A percentile compares a stretch with the other conserved stretches of the same genome.
These are phyloP conservation scores for Steccherinum ochraceum DNA, from an alignment of 768 basidiomycete species.

Conservation along the genomic window DNA sequence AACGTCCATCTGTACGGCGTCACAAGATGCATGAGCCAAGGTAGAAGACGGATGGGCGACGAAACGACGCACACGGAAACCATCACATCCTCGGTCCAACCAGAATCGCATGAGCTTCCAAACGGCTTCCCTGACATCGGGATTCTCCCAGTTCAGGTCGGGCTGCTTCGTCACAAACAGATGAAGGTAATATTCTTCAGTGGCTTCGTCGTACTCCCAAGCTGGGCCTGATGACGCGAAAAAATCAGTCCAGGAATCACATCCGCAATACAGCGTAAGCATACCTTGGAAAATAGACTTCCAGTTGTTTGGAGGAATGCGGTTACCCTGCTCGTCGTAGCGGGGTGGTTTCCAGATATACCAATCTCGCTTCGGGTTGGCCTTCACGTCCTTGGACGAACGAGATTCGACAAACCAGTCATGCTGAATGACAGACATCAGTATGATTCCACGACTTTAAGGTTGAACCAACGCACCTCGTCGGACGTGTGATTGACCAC, in stretches of 20 bases:
- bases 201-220: constrained; percentile 63
- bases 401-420: constrained; percentile 64
- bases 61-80: constrained; percentile 58
- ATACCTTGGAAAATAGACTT: constrained; percentile 56
- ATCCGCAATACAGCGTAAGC: background rate
- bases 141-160: constrained; percentile 75
- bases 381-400: constrained; percentile 27
- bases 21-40: no score
- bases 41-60: background rate
- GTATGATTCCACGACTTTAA: background rate
- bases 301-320: constrained; percentile 71
- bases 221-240: constrained; percentile 20
- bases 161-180: constrained; percentile 63
- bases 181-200: constrained; percentile 70
- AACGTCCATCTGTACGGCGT: constrained; percentile 49
- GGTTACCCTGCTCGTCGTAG: constrained; percentile 44
- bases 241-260: constrained; percentile 30
- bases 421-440: constrained; percentile 36
- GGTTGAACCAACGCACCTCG: constrained; percentile 32
- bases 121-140: constrained; percentile 43
- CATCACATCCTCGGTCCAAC: constrained; percentile 70
- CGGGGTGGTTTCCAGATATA: constrained; percentile 68
- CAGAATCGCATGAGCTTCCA: constrained; percentile 67
- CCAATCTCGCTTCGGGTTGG: constrained; percentile 64
- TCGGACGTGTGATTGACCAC: constrained; percentile 72